These are phyloP conservation scores for Parafenestella ontariensis DNA, from an alignment of 2,329 filamentous ascomycete species.

Conservation along the genomic window DNA sequence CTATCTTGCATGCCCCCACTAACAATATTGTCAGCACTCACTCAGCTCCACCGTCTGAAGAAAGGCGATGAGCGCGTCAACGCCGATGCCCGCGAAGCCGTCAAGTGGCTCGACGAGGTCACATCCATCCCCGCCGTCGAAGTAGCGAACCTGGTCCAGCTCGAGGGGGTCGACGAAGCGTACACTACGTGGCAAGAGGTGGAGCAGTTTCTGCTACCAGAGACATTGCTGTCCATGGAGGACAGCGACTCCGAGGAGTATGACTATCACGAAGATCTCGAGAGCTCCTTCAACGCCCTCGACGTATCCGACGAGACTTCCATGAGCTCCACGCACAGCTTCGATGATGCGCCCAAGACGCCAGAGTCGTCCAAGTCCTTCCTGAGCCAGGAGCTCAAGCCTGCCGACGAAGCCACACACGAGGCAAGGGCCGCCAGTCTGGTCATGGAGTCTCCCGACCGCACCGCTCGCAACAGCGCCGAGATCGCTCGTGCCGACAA, in stretches of 20 bases:
- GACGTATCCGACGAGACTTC: constrained; percentile 50
- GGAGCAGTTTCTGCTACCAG: constrained; percentile 57
- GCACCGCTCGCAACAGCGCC: constrained; percentile 40
- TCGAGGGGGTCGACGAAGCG: constrained; percentile 57
- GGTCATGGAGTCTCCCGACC: constrained; percentile 29
- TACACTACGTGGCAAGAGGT: constrained; percentile 59
- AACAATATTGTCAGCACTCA: constrained; percentile 49
- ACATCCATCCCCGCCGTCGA: constrained; percentile 53
- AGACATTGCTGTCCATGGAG: constrained; percentile 58
- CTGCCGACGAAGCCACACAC: constrained; percentile 29
- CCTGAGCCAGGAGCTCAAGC: constrained; percentile 32
- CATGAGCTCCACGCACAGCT: constrained; percentile 54
- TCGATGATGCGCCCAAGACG: constrained; percentile 46
- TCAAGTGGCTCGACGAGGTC: constrained; percentile 60
- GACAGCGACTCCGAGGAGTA: constrained; percentile 49
- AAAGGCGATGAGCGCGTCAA: constrained; percentile 51
- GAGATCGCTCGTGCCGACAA: constrained; percentile 32
- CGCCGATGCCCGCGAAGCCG: constrained; percentile 56
- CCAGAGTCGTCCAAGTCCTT: constrained; percentile 51
- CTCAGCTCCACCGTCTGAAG: constrained; percentile 55
- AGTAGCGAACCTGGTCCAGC: constrained; percentile 46
- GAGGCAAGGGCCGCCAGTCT: constrained; percentile 25
- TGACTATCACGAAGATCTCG: constrained; percentile 47
- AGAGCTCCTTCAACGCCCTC: constrained; percentile 46
- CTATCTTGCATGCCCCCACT: constrained; percentile 17